Base-by-base conservation (phyloP, 2,329 filamentous ascomycete species). In the Hypomyces rosellus region DNA sequence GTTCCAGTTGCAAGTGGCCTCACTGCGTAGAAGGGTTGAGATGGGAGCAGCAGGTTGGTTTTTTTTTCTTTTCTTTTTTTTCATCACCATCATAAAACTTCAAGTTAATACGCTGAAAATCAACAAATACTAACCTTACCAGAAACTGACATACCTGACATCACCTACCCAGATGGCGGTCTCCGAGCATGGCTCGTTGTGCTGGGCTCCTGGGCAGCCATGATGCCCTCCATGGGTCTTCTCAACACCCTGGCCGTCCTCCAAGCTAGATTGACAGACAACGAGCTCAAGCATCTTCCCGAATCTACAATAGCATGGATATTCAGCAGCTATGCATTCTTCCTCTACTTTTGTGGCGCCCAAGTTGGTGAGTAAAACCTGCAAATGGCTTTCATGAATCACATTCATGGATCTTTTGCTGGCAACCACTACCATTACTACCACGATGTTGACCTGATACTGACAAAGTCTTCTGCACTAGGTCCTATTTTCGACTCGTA, bases 231-330 rank as follows among this genome's bases (percentile, higher is more conserved):
- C 2, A 80, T 89, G 53, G 85, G 85, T 0, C 74, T 86, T 44
- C 77, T 88, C 68, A 85, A 85, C 63, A 79, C 77, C 48, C 69
- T 85, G 18, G 84, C 83, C 2, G 80, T 82, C 0, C 81, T 87
- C 63, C 80, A 88, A 62, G 75, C 81, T 8, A 87, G 86, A 64
- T 70, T 89, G 22, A 69, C 76, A 37, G 74, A 72, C n/a, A 70
- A 89, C 57, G 82, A 88, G 54, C 70, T 90, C 11, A 66, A 69
- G 6, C 66, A 73, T 11, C 78, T 85, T 55, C 75, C 71, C 34
- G 76, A 81, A 40, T 78, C 79, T 11, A 75, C 72, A 5, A 78
- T 85, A 34, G 84, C 84, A 1, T 90, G 86, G 86, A 86, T 90
- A 50, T 86, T 88, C 57, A 79, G 82, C 56, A 70, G 86, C 45